These are phyloP conservation scores for Claviceps purpurea DNA, from an alignment of 2,329 filamentous ascomycete species.

Conservation along the genomic window DNA sequence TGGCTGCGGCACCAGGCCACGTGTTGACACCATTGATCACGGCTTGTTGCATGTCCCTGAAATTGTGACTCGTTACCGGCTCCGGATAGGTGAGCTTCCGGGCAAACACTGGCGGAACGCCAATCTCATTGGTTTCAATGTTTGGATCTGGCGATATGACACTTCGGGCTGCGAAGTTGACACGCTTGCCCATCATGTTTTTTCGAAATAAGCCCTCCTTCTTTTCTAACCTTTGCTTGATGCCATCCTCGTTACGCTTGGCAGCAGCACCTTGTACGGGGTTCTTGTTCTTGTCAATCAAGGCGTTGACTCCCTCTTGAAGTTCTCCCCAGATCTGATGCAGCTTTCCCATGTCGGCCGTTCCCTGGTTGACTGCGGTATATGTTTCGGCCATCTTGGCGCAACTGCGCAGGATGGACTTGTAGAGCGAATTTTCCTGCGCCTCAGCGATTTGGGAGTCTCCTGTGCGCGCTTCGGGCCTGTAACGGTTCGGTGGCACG, in stretches of 20 bases:
- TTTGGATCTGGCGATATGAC: constrained; percentile 98
- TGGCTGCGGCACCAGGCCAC: constrained; percentile 87
- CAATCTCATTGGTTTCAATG: constrained; percentile 97
- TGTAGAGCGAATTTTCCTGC: constrained; percentile 79
- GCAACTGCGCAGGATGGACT: constrained; percentile 65
- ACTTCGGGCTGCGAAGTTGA: constrained; percentile 93
- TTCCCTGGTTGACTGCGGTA: constrained; percentile 31
- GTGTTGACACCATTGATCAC: constrained; percentile 89
- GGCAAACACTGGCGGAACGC: constrained; percentile 94
- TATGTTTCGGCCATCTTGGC: constrained; percentile 62
- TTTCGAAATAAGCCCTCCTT: constrained; percentile 97
- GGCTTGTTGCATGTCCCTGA: constrained; percentile 86
- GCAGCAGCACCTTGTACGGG: constrained; percentile 67
- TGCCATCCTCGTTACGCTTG: constrained; percentile 74
- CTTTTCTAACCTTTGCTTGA: constrained; percentile 96
- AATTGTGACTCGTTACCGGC: constrained; percentile 94
- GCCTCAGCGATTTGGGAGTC: constrained; percentile 74
- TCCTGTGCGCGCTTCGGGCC: constrained; percentile 74
- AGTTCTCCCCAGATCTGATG: constrained; percentile 72
- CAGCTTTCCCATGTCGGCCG: constrained; percentile 50
- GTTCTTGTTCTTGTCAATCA: constrained; percentile 83
- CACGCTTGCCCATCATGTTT: constrained; percentile 99
- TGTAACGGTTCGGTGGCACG: constrained; percentile 83
- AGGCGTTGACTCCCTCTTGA: constrained; percentile 81
- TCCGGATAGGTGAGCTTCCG: constrained; percentile 94